These are phyloP conservation scores for Aschersonia sp. DNA, from an alignment of 2,329 filamentous ascomycete species.

Conservation along the genomic window DNA sequence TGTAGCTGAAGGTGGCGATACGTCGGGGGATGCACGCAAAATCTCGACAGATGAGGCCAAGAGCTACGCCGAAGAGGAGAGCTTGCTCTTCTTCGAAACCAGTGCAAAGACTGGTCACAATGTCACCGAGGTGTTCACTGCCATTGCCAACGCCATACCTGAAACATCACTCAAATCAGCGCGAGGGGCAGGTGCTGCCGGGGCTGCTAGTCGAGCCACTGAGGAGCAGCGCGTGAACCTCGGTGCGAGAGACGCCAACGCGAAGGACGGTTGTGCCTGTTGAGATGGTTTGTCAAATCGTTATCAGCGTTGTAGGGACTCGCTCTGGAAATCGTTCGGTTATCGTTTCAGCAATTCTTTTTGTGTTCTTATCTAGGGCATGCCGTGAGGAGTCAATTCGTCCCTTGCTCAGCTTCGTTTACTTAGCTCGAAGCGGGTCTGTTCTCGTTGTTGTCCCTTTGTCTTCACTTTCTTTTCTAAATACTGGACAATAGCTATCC, in stretches of 20 bases:
- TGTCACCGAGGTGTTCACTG: conserved; percentile 91
- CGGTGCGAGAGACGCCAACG: conserved; percentile 55
- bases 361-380: too few relatives aligned
- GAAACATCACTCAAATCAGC: conserved; percentile 90
- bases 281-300: conserved; percentile 21
- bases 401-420: too few relatives aligned
- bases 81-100: conserved; percentile 91
- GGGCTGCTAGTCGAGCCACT: conserved; percentile 41
- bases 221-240: conserved; percentile 73
- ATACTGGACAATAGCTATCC: too few relatives aligned
- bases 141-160: conserved; percentile 94
- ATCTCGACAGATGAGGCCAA: conserved; percentile 84
- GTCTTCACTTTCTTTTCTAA: too few relatives aligned
- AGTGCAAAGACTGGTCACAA: conserved; percentile 93
- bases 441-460: too few relatives aligned
- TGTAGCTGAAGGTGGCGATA: conserved; percentile 41
- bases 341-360: too few relatives aligned
- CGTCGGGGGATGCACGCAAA: conserved; percentile 65
- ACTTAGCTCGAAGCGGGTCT: too few relatives aligned
- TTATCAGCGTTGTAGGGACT: not conserved
- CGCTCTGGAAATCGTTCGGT: not conserved
- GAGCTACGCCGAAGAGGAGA: conserved; percentile 87
- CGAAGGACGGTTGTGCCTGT: conserved; percentile 87
- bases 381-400: too few relatives aligned
- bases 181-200: conserved; percentile 54